phyloP scores from a whole-genome alignment of 345 rosid genomes.

The Brassica juncea region DNA sequence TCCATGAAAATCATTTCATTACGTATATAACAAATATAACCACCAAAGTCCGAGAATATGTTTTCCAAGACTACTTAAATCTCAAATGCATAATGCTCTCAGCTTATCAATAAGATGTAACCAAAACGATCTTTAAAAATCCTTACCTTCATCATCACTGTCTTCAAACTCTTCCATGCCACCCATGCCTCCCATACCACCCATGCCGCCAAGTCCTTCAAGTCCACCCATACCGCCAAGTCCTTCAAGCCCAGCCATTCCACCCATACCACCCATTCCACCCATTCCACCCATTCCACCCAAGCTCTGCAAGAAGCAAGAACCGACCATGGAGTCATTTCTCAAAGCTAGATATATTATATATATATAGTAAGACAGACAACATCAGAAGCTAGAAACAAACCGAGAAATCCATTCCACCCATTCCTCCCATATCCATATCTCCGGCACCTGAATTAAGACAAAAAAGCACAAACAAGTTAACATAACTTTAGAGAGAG shows the following conservation, averaged over 20 bases:
- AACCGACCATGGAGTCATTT: background rate
- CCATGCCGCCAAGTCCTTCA: conserved; percentile 36
- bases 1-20: background rate
- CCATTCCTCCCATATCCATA: conserved; percentile 43
- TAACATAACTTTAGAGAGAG: background rate
- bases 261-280: conserved; percentile 18
- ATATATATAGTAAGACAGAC: background rate
- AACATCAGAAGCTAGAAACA: conserved; percentile 26
- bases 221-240: conserved; percentile 38
- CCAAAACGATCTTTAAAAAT: background rate
- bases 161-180: conserved; percentile 74
- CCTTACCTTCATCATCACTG: conserved; percentile 89
- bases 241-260: conserved; percentile 19
- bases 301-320: conserved; percentile 35
- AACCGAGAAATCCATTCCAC: conserved; percentile 46
- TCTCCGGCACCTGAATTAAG: conserved; percentile 48
- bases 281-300: conserved; percentile 40
- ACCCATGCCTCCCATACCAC: conserved; percentile 32
- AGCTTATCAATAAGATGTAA: conserved; percentile 11
- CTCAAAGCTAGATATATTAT: background rate
- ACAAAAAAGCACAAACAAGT: conserved; percentile 15
- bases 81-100: background rate
- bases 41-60: no score
- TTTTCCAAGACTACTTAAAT: background rate
- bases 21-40: background rate